These are phyloP conservation scores for Acer campestre DNA, from an alignment of 345 rosid genomes.

Conservation along the genomic window DNA sequence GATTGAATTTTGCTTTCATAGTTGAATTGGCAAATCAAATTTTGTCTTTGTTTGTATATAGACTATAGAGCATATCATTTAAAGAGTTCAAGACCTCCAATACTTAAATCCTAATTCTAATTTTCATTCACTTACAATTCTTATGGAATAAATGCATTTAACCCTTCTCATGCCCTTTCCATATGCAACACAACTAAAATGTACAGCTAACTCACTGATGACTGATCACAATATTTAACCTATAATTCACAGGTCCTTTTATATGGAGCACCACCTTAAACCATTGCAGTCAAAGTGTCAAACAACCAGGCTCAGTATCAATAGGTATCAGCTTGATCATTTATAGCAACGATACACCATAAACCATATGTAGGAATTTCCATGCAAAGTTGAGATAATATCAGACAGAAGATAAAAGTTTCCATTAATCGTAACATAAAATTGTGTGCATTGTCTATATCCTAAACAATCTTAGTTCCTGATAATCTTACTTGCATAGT, in stretches of 20 bases:
- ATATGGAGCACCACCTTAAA: background rate
- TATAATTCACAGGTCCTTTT: background rate
- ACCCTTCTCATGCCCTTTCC: background rate
- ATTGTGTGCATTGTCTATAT: background rate
- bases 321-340: background rate
- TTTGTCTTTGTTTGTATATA: background rate
- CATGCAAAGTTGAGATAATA: background rate
- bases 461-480: slow-evolving; percentile 3
- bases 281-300: background rate
- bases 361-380: background rate
- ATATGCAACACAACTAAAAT: background rate
- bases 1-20: background rate
- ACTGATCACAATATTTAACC: background rate
- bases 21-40: background rate
- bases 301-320: background rate
- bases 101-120: background rate
- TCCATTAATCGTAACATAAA: background rate
- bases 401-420: slow-evolving; percentile 1
- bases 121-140: background rate
- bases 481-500: slow-evolving; percentile 55
- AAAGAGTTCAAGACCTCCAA: background rate
- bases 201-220: background rate
- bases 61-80: background rate
- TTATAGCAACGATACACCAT: background rate
- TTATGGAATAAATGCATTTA: background rate